Conservation (phyloP, 495 filamentous ascomycete genomes). For the Penicillium dipodomyicola region DNA sequence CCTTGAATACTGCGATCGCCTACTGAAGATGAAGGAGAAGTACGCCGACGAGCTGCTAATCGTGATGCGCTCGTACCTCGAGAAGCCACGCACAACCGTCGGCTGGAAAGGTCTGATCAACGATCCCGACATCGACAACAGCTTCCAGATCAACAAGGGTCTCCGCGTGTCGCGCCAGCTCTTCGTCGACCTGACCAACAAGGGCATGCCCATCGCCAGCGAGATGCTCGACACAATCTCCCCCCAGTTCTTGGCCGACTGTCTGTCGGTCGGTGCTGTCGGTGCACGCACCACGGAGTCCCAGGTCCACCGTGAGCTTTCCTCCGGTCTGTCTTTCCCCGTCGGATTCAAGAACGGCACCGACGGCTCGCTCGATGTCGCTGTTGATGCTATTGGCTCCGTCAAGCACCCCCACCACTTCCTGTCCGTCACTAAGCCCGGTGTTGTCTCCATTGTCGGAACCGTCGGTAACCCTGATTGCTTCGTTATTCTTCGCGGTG, state of each 20-base stretch:
- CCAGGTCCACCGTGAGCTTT: conserved; percentile 92
- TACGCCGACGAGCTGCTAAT: conserved; percentile 87
- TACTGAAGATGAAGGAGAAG: conserved; percentile 82
- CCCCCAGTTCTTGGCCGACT: conserved; percentile 95
- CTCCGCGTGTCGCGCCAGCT: conserved; percentile 82
- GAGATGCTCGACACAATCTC: conserved; percentile 99
- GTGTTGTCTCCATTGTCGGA: conserved; percentile 92
- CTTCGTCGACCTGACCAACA: conserved; percentile 89
- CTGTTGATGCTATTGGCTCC: conserved; percentile 94
- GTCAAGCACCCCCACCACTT: conserved; percentile 95
- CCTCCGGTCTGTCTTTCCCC: conserved; percentile 91
- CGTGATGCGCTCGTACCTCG: conserved; percentile 96
- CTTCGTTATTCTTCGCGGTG: conserved; percentile 95
- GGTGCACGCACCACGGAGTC: conserved; percentile 94
- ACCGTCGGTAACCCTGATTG: conserved; percentile 97
- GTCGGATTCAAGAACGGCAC: conserved; percentile 99
- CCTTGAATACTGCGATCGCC: conserved; percentile 85
- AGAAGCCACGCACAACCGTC: conserved; percentile 97
- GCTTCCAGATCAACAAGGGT: conserved; percentile 98
- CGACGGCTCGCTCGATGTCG: conserved; percentile 84
- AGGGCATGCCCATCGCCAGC: conserved; percentile 96
- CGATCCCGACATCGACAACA: conserved; percentile 97
- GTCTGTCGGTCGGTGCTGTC: conserved; percentile 86
- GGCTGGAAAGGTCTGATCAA: conserved; percentile 99
- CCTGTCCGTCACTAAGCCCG: conserved; percentile 96